Evolutionary conservation across 2,329 filamentous ascomycete species (phyloP).

Genomic region (Cucurbitaria berberidis): DNA sequence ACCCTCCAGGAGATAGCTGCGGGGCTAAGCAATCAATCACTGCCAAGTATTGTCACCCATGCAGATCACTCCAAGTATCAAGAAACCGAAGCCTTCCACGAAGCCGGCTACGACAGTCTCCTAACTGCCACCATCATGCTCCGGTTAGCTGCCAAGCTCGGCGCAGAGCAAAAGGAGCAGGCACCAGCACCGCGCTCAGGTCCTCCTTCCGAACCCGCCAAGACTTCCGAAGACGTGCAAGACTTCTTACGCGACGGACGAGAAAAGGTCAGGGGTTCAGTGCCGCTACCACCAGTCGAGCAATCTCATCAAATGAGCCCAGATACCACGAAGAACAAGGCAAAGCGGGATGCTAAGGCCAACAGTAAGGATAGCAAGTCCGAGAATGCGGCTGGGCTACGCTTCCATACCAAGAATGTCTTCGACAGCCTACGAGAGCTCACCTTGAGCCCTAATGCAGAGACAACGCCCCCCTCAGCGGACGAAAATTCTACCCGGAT

Average conservation of each 20-base stretch:
- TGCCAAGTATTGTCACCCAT: slow-evolving; percentile 51
- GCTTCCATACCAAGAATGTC: slow-evolving; percentile 35
- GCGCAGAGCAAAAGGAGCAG: slow-evolving; percentile 37
- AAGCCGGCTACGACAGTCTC: slow-evolving; percentile 69
- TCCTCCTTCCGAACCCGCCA: neutral
- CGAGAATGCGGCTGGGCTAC: slow-evolving; percentile 9
- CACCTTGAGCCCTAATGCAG: slow-evolving; percentile 5
- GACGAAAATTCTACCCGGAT: slow-evolving; percentile 11
- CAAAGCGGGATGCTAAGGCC: slow-evolving; percentile 6
- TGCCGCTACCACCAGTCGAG: slow-evolving; percentile 21
- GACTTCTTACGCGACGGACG: slow-evolving; percentile 21
- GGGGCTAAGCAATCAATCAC: slow-evolving; percentile 48
- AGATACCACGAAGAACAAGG: slow-evolving; percentile 14
- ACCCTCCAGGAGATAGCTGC: slow-evolving; percentile 58
- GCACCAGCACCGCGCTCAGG: neutral
- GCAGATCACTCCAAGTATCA: slow-evolving; percentile 50
- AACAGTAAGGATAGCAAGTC: slow-evolving; percentile 12
- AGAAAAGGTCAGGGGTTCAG: slow-evolving; percentile 22
- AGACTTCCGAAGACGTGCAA: slow-evolving; percentile 11
- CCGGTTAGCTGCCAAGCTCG: slow-evolving; percentile 60
- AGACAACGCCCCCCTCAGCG: slow-evolving; percentile 7
- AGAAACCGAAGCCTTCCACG: slow-evolving; percentile 55
- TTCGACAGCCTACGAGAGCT: slow-evolving; percentile 31
- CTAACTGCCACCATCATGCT: slow-evolving; percentile 66
- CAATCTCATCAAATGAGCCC: neutral